These are phyloP conservation scores for Mallotus japonicus DNA, from an alignment of 441 rosid genomes.

Conservation along the genomic window DNA sequence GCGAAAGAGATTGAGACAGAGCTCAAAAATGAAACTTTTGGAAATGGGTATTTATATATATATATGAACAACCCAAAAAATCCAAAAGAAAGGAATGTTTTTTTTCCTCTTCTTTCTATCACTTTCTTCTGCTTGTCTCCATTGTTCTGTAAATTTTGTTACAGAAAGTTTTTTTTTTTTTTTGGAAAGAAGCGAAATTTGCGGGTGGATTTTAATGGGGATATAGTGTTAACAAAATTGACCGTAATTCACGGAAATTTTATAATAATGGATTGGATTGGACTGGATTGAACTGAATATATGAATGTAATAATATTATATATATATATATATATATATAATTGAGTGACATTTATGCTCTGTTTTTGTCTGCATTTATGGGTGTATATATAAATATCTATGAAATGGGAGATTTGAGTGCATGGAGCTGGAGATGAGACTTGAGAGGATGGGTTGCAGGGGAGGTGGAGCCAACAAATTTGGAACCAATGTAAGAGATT, in stretches of 20 bases:
- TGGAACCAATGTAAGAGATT: not conserved
- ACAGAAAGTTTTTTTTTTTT: no score
- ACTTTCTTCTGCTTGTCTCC: not conserved
- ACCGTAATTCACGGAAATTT: constrained; percentile 19
- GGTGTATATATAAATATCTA: not conserved
- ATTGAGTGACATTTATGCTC: not conserved
- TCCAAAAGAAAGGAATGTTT: constrained; percentile 3
- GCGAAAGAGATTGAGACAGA: not conserved
- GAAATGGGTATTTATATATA: not conserved
- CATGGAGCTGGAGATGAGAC: not conserved
- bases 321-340: not conserved
- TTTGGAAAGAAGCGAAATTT: not conserved
- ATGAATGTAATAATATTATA: no score
- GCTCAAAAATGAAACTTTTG: not conserved
- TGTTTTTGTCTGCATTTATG: not conserved
- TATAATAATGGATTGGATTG: no score
- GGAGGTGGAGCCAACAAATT: not conserved
- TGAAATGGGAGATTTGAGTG: not conserved
- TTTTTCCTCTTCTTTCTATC: not conserved
- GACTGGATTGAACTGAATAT: no score
- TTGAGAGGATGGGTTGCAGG: not conserved
- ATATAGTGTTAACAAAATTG: not conserved
- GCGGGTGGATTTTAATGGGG: constrained; percentile 9
- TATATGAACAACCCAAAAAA: not conserved
- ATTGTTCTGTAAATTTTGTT: not conserved